phyloP scores from a whole-genome alignment of 495 filamentous ascomycete genomes.

The Aeminium ludgeri region DNA sequence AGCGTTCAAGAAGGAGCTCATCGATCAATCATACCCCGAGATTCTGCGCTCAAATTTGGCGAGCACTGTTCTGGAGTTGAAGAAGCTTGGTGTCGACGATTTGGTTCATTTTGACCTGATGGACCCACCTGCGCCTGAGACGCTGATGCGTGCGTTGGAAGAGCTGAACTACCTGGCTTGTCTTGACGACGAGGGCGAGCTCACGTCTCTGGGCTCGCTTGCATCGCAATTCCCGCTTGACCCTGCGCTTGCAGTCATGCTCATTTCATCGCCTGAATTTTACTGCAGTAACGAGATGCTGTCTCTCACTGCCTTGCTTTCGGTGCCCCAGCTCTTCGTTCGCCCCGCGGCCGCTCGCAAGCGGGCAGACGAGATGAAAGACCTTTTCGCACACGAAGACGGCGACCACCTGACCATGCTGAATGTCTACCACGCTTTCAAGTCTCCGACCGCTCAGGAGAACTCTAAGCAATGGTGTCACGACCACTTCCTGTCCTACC shows the following conservation, averaged over 20 bases:
- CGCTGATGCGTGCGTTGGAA: conserved; percentile 93
- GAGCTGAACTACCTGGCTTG: conserved; percentile 96
- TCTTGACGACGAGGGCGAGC: conserved; percentile 85
- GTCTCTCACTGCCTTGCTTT: conserved; percentile 83
- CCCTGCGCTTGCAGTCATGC: conserved; percentile 89
- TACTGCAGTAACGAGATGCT: conserved; percentile 98
- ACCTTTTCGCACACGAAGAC: conserved; percentile 76
- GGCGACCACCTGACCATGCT: conserved; percentile 92
- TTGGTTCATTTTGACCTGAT: conserved; percentile 97
- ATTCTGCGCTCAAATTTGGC: conserved; percentile 87
- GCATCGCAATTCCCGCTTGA: conserved; percentile 95
- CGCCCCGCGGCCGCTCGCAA: conserved; percentile 69
- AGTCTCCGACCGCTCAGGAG: conserved; percentile 48
- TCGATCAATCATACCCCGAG: conserved; percentile 91
- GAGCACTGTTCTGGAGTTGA: conserved; percentile 86
- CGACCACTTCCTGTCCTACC: conserved; percentile 87
- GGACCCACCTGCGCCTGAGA: conserved; percentile 97
- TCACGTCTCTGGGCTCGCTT: conserved; percentile 68
- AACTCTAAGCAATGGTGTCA: conserved; percentile 86
- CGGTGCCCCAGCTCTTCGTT: conserved; percentile 86
- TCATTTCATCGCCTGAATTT: conserved; percentile 93
- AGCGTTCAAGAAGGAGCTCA: conserved; percentile 96
- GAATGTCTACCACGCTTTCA: conserved; percentile 98
- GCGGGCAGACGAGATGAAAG: conserved; percentile 96
- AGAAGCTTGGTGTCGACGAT: conserved; percentile 92